Base-by-base conservation (phyloP, 768 basidiomycete species). In the Rhodotorula toruloides region DNA sequence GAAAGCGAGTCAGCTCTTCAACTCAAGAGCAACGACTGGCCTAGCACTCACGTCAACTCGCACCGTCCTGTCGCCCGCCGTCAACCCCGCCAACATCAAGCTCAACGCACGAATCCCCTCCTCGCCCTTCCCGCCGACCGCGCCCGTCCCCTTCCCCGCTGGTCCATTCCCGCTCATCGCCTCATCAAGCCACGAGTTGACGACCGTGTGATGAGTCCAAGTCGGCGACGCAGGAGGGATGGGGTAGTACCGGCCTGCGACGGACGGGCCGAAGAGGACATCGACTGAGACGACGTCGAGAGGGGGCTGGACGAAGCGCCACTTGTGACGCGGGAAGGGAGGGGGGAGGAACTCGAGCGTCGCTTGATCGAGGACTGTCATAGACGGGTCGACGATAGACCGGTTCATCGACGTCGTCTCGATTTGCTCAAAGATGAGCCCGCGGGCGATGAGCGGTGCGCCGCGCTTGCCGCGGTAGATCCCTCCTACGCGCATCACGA, bases 241-340 rank as follows among this genome's bases (percentile, higher is more conserved):
- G 14, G 61, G 47, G 57, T 66, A 56, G 53, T 56, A 58, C 29
- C 69, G 39, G 16, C 69, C 69, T 10, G 61, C 61, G 32, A 70
- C 42, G n/a, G 50, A 32, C 21, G 44, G 27, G 36, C 2, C 6
- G 29, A 61, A 55, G 27, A 63, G 42, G 4, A 70, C 29, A 39
- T 63, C 61, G 13, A 47, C 42, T 29, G 61, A 50, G 50, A 21
- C 13, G 12, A 1, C 14, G 31, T 17, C 12, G 31, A 40, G 9
- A 2, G 42, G 7, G 16, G 60, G 47, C 16, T 40, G 13, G 47
- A 66, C 21, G 8, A 27, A 31, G 22, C 65, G 36, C 69, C 69
- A 70, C 14, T 48, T 49, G 61, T 66, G 65, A 0, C 36, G 40
- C 12, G 69, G 68, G 47, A 70, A 49, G 6, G 61, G 61, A 7